Evolutionary conservation across 192 early-diverging fungal species (phyloP).

Genomic region (Spinellus fusiger): DNA sequence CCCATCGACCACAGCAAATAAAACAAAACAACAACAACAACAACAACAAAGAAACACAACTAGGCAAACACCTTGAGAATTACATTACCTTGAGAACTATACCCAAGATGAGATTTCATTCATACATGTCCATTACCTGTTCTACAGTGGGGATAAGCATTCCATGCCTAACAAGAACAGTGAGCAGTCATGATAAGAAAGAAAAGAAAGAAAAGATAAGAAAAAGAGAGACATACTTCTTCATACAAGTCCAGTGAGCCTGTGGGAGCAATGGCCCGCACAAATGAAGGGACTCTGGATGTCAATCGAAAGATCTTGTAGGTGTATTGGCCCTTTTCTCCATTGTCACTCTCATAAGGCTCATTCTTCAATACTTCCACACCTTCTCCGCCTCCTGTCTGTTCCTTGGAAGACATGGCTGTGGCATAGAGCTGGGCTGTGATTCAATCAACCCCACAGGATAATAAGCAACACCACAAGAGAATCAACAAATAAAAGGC

Average conservation of each 20-base stretch:
- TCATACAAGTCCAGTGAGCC: constrained; percentile 67
- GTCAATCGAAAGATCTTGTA: constrained; percentile 66
- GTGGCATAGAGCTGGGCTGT: constrained; percentile 72
- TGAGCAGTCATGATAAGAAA: neutral
- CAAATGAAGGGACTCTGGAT: constrained; percentile 46
- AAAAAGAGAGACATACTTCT: constrained; percentile 28
- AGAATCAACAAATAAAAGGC: neutral
- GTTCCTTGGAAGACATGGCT: constrained; percentile 68
- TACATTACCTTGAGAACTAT: constrained; percentile 8
- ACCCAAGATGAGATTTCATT: neutral
- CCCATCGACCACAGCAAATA: constrained; percentile 5
- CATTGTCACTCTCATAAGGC: constrained; percentile 65
- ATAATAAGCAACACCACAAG: too few species aligned
- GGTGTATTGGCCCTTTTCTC: constrained; percentile 73
- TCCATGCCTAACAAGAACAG: constrained; percentile 52
- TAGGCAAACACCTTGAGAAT: neutral
- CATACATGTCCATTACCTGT: constrained; percentile 22
- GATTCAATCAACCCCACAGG: too few species aligned
- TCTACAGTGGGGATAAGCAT: constrained; percentile 68
- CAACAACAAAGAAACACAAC: neutral
- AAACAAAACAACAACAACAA: neutral
- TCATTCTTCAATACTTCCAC: constrained; percentile 75
- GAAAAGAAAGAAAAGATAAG: neutral
- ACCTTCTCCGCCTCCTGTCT: constrained; percentile 76
- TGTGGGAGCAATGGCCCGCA: constrained; percentile 57